phyloP scores from a whole-genome alignment of 108 stramenopile genomes.

The Asterionellopsis glacialis region DNA sequence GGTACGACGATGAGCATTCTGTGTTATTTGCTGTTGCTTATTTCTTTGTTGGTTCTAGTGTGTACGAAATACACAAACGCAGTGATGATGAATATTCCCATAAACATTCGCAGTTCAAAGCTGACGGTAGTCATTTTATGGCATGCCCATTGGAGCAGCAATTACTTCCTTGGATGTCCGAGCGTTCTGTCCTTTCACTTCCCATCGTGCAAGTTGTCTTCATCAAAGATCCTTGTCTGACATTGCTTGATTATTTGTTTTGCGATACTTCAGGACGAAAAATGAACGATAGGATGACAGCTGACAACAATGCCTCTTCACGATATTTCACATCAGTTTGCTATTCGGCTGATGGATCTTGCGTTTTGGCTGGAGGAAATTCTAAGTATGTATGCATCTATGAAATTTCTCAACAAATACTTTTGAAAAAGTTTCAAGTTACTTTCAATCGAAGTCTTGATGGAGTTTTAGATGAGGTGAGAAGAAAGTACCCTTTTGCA shows the following conservation, averaged over 20 bases:
- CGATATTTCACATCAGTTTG: constrained; percentile 94
- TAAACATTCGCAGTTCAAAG: constrained; percentile 61
- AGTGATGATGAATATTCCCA: constrained; percentile 67
- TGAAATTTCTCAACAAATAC: constrained; percentile 85
- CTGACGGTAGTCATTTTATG: constrained; percentile 24
- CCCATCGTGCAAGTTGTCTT: background rate
- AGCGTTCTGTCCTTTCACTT: constrained; percentile 16
- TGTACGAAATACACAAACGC: constrained; percentile 10
- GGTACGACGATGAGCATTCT: constrained; percentile 24
- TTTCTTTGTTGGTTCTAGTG: too few relatives aligned
- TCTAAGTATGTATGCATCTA: constrained; percentile 98
- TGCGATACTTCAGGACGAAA: constrained; percentile 54
- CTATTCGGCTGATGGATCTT: constrained; percentile 96
- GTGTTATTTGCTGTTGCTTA: too few relatives aligned
- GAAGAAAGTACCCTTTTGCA: constrained; percentile 10
- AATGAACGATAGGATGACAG: constrained; percentile 78
- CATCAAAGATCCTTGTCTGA: background rate
- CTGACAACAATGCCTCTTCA: constrained; percentile 85
- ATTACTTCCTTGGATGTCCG: constrained; percentile 73
- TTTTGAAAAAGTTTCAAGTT: constrained; percentile 99
- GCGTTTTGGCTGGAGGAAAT: constrained; percentile 95
- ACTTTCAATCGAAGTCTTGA: constrained; percentile 93
- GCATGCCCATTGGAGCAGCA: constrained; percentile 33
- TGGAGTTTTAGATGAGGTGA: constrained; percentile 85
- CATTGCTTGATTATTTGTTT: background rate